Evolutionary conservation across 2,329 filamentous ascomycete species (phyloP), one percentile per base, ranked within the genome.

Genomic region (Sporothrix phasma): DNA sequence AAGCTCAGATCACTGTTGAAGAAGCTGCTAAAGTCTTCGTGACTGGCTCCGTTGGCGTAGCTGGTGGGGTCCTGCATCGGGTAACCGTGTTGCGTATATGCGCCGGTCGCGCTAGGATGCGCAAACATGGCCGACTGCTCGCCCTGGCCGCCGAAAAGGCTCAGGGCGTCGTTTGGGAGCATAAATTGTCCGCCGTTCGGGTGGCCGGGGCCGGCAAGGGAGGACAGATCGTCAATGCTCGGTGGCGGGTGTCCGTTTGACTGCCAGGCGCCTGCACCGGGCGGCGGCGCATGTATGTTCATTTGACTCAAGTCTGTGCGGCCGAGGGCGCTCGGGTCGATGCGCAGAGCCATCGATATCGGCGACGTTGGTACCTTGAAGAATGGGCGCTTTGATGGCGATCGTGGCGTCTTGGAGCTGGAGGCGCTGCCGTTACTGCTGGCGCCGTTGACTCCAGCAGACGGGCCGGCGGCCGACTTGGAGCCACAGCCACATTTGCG

Each of bases 401-500:
- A 77, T 39, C 49, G 43, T 70, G 70, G 39, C 72, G 73, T 17
- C 19, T 62, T 65, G n/a, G 17, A 26, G 22, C 22, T 64, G 6
- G 56, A 43, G 17, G 56, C n/a, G 37, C 26, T 61, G 59, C 59
- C 41, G 46, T 45, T 53, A 11, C 31, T 70, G 66, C 17, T 75
- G 70, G 66, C 26, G 29, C 47, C 43, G 53, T 26, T 51, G 13
- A 37, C 29, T 15, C 56, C 24, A 8, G 17, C 41, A 7, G n/a
- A n/a, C n/a, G 51, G n/a, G 13, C 24, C 41, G 15, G n/a, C 5
- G 2, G 60, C 34, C 8, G 47, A 29, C 24, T 66, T 71, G 0
- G 69, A 37, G 1, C 69, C 67, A 69, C 84, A 87, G 45, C 74
- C 74, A 63, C 84, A 87, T 62, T 79, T 79, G 65, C 84, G 80